phyloP scores from a whole-genome alignment of 2,329 filamentous ascomycete species.

The Fusarium fracticaudum region DNA sequence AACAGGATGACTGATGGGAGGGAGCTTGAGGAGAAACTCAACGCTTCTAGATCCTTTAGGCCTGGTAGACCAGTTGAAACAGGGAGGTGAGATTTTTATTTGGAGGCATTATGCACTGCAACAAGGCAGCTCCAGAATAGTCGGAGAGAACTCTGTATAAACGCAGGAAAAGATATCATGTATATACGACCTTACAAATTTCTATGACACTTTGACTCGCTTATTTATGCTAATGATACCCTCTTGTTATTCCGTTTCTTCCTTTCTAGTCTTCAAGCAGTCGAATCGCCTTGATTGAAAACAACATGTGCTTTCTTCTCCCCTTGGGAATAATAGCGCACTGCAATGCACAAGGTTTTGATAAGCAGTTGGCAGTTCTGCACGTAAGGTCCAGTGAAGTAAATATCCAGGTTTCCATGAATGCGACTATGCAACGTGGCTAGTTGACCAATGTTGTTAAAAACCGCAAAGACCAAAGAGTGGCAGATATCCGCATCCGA shows the following conservation, averaged over 20 bases:
- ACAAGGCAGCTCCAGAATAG: too few species aligned
- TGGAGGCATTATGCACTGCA: too few species aligned
- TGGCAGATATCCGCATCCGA: slow-evolving; percentile 86
- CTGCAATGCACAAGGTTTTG: slow-evolving; percentile 73
- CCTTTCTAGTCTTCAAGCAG: accelerated
- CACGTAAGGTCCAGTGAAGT: slow-evolving; percentile 97
- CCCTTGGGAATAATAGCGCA: slow-evolving; percentile 22
- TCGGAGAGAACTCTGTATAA: too few species aligned
- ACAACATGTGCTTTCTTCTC: slow-evolving; percentile 25
- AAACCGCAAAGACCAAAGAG: slow-evolving; percentile 92
- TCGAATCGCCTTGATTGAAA: background rate
- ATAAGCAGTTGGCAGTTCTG: slow-evolving; percentile 95
- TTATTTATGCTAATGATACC: accelerated
- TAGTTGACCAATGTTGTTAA: slow-evolving; percentile 98
- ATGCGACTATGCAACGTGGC: slow-evolving; percentile 95
- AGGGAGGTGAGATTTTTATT: background rate
- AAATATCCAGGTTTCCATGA: slow-evolving; percentile 91
- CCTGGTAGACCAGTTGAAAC: background rate
- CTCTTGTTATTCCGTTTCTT: accelerated
- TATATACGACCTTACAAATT: too few species aligned
- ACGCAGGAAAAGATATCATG: too few species aligned
- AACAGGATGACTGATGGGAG: accelerated
- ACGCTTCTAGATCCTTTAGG: accelerated
- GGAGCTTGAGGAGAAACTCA: background rate
- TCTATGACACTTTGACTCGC: background rate